Evolutionary conservation across 2,329 filamentous ascomycete species (phyloP), one percentile per base, ranked within the genome.

Genomic region (Aspergillus sp.): DNA sequence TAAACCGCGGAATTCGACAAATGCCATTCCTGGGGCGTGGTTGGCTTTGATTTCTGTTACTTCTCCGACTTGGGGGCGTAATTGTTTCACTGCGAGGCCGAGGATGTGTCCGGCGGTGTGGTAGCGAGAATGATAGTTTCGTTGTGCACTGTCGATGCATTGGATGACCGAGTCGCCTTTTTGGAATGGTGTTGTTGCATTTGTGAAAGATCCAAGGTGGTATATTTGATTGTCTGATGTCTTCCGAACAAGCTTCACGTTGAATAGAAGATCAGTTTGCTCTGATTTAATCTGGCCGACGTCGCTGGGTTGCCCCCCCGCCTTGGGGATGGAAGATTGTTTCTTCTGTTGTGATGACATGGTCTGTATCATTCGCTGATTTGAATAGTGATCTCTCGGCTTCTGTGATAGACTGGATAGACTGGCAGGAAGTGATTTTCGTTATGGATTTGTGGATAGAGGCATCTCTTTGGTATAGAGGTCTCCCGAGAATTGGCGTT

Each of bases 41-140:
- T 60, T 61, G 7, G 60, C 59, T 33, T 62, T 62, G 11, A 59
- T 44, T 35, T 62, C 57, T 28, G 56, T 57, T 47, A 53, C 47
- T 7, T 56, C 48, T 6, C 48, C 45, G 8, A 52, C 33, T 5
- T 36, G 26, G 3, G 53, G 50, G 13, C 48, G 45, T 11, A 62
- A 43, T 33, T 57, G 45, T 28, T 57, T 46, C 54, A 62, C 59
- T 2, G 58, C 57, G 7, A 61, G 45, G 6, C 59, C 58, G 10
- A 62, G 40, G 5, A 62, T 53, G 37, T 62, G 58, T 4, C 60
- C 60, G 19, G 55, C 60, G n/a, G 59, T 60, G 45, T 62, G 60
- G 8, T 61, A 46, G 6, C 58, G 56, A 5, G 60, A 62, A 40
- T 61, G 57, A 32, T 58, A 56, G 13, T 59, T 48, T 4, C 60